Base-by-base conservation (phyloP, 805 yeast genomes). In the Ogataea chonburiensis region DNA sequence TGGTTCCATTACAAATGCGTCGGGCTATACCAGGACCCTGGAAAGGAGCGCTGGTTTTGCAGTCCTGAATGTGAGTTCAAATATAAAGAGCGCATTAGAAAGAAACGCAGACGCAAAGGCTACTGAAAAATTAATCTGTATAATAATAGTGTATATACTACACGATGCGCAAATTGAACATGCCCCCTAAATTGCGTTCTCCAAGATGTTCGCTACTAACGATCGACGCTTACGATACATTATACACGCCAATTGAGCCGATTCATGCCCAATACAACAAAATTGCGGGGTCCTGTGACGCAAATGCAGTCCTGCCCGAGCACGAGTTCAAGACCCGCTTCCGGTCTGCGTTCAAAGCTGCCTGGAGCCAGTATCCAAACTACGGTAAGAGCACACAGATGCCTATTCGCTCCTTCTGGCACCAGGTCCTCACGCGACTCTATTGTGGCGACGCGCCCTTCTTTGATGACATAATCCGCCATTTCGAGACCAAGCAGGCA, bases 1-100 rank as follows among this genome's bases (percentile, higher is more conserved):
- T 91, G 98, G 98, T 91, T 91, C 64, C 98, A 93, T 61, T 91
- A 89, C 71, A 82, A 80, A 38, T 93, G 98, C 67, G 96, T 91
- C 26, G 95, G 95, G 1, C 67, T 91, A 42, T 80, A 79, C 13
- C 81, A 79, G 34, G 96, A 95, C 4, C 98, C 98, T 3, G 95
- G 93, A 13, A 79, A 81, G 38, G 28, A 34, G 6, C 40, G 42
- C 18, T 91, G 98, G 98, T 89, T 79, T 58, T 91, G 98, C 65
- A 86, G 96, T 0, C 21, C 42, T 0, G 83, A 81, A 35, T 89
- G 98, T 67, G 46, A 49, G 20, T 37, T 28, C 3, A 25, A 43
- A n/a, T 43, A 24, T 20, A 28, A 39, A 35, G 38, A 42, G 14
- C 29, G 47, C 10, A 34, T 45, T n/a, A 40, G 38, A 16, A 47